Base-by-base conservation (phyloP, 2,329 filamentous ascomycete species). In the Huntiella omanensis region DNA sequence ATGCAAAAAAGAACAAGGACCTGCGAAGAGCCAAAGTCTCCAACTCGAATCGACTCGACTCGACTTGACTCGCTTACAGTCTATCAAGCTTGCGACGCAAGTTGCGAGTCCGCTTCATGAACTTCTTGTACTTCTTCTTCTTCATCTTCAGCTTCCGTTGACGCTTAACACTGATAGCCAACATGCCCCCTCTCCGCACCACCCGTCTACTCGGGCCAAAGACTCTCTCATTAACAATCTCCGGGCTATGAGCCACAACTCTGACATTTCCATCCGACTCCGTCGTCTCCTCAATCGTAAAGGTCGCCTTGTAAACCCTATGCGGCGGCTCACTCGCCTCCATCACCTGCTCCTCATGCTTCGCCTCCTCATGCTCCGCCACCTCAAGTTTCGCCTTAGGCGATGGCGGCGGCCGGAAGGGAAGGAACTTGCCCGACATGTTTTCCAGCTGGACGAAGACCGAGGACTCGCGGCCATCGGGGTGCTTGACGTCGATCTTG, bases 81-180 rank as follows among this genome's bases (percentile, higher is more conserved):
- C 77, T 73, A 57, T 82, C 84, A 57, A 91, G 69, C 68, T 87
- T 93, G 60, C 86, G 77, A 60, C 88, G 80, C 68, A 86, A 63
- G 60, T 84, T 88, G 61, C 88, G 77, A 58, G 88, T 95, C 64
- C 77, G 75, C 71, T 81, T 83, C 83, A 94, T 86, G 55, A 96
- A 70, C 76, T 98, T 98, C 86, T 95, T 96, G 66, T 94, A 94
- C 78, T 98, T 98, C 75, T 96, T 88, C 76, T 96, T 98, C 83
- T 98, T 98, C 87, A 98, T 98, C 76, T 86, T 94, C 58, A 95
- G 67, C 68, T 91, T 92, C 59, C 86, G 72, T 64, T 93, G 85
- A 62, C 91, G 74, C 70, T 80, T 86, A 55, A 95, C 88, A 59
- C 84, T 93, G 59, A 98, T 85, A 52, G 85, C 75, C 51, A 79